Evolutionary conservation across 2,329 filamentous ascomycete species (phyloP).

Genomic region (Colletotrichum magnum): DNA sequence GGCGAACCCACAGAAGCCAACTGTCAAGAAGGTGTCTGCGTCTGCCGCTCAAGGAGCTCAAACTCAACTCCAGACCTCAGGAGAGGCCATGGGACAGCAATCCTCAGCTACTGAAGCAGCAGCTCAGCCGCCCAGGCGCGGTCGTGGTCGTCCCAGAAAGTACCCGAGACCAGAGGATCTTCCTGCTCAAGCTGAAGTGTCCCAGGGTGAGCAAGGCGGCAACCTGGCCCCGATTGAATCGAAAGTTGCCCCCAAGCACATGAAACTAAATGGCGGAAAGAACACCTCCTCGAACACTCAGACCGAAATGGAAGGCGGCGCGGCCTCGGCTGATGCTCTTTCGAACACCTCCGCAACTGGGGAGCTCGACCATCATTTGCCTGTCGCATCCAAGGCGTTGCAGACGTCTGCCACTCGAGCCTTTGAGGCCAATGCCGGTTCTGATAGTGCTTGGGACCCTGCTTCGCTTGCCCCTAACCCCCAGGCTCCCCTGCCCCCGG

Average conservation of each 20-base stretch:
- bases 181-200: neutral
- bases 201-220: too few relatives aligned
- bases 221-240: too few relatives aligned
- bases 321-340: neutral
- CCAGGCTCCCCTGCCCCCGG: too few relatives aligned
- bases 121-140: conserved; percentile 25
- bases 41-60: neutral
- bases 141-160: conserved; percentile 35
- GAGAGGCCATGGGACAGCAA: neutral
- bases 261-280: too few relatives aligned
- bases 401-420: neutral
- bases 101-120: neutral
- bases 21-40: neutral
- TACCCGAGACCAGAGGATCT: conserved; percentile 12
- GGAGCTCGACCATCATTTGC: neutral
- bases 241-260: too few relatives aligned
- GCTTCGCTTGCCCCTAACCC: too few relatives aligned
- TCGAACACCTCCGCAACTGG: neutral
- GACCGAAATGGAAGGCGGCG: too few relatives aligned
- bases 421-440: too few relatives aligned
- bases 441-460: too few relatives aligned
- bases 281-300: too few relatives aligned
- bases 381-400: neutral
- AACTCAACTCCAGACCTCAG: neutral
- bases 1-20: conserved; percentile 4